Base-by-base conservation (phyloP, 768 basidiomycete species). In the Cubamyces sp. region DNA sequence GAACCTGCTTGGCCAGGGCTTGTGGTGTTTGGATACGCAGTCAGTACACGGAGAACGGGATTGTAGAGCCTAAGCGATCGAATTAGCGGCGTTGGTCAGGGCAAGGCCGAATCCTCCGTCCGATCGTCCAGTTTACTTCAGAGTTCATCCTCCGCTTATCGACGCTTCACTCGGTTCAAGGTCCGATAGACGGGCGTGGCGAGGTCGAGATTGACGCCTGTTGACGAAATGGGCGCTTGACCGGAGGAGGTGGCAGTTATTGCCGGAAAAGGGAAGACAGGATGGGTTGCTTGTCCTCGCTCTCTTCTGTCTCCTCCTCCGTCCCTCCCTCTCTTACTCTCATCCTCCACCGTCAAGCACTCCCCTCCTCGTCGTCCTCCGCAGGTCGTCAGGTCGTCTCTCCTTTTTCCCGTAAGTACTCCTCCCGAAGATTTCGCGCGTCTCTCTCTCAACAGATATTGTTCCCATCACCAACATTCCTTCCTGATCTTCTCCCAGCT, bases 361-460 rank as follows among this genome's bases (percentile, higher is more conserved):
- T 11, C 53, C 30, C 42, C 19, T 40, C 43, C 15, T 48, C 46
- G 50, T 41, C 55, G 41, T 52, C 57, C 49, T 51, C 57, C 57
- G 49, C 57, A 59, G 57, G 49, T 49, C 57, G 57, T 34, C 57
- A 59, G 57, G 57, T 43, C 57, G 41, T 59, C 57, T n/a, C 57
- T 59, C 57, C 28, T 59, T 59, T 42, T 34, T 26, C n/a, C 26
- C 41, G 41, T 43, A 25, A 42, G 49, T 43, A 3, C 34, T 15
- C 28, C 26, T 11, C 28, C 8, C 21, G 48, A 49, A 49, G 48
- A 23, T 42, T n/a, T 9, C 57, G 39, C 57, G 18, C 39, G 41
- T 51, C 49, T 19, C 49, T 34, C 34, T 51, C 49, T 51, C 48
- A 28, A 30, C 49, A 42, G 45, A 55, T 46, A 14, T 55, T 56